Evolutionary conservation across 108 stramenopile genomes (phyloP).

Genomic region (Mediolabrus comicus): DNA sequence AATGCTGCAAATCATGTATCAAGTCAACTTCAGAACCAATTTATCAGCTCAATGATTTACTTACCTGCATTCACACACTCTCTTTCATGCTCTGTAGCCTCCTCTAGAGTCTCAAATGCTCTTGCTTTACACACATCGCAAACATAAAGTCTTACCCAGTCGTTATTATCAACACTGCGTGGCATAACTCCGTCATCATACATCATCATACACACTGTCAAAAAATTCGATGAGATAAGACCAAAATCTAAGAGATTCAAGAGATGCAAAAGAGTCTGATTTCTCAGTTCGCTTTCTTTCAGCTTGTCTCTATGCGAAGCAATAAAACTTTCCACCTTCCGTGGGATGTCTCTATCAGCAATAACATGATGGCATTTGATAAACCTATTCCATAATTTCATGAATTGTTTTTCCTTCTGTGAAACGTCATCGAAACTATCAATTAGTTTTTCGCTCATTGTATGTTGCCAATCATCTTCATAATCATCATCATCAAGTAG

Average conservation of each 20-base stretch:
- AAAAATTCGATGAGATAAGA: slow-evolving; percentile 32
- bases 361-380: slow-evolving; percentile 34
- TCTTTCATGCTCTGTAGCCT: too few relatives aligned
- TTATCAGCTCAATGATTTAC: background rate
- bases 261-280: slow-evolving; percentile 39
- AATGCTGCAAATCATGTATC: too few relatives aligned
- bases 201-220: slow-evolving; percentile 18
- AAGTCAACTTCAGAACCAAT: too few relatives aligned
- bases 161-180: background rate
- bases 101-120: too few relatives aligned
- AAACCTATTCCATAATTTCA: slow-evolving; percentile 62
- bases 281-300: slow-evolving; percentile 9
- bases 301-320: slow-evolving; percentile 14
- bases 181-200: slow-evolving; percentile 11
- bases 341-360: slow-evolving; percentile 41
- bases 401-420: slow-evolving; percentile 45
- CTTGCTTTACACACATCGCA: too few relatives aligned
- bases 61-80: too few relatives aligned
- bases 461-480: slow-evolving; percentile 31
- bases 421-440: slow-evolving; percentile 63
- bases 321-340: slow-evolving; percentile 33
- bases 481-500: slow-evolving; percentile 31
- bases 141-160: too few relatives aligned
- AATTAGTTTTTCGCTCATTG: slow-evolving; percentile 33
- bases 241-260: slow-evolving; percentile 46